Evolutionary conservation across 106 monocot genomes (phyloP).

Genomic region (Acanthochlamys bracteata): DNA sequence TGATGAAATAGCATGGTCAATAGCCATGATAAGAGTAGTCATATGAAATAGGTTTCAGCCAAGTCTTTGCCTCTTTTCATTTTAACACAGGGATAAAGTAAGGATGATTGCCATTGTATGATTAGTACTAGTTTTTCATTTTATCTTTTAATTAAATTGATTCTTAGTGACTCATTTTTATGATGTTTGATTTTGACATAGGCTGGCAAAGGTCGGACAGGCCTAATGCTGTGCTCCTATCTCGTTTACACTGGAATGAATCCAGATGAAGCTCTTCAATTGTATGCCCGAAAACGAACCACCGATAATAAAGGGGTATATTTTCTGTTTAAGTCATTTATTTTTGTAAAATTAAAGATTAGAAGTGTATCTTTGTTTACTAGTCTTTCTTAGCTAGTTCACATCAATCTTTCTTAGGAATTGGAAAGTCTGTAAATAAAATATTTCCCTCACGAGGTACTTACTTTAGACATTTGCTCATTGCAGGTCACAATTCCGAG

Average conservation of each 20-base stretch:
- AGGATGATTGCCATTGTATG: neutral
- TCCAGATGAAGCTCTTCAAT: constrained; percentile 40
- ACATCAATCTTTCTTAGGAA: no score
- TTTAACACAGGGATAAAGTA: neutral
- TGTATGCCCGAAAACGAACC: constrained; percentile 40
- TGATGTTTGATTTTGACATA: neutral
- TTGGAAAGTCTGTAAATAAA: no score
- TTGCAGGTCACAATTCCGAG: constrained; percentile 51
- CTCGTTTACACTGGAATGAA: constrained; percentile 43
- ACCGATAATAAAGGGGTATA: constrained; percentile 44
- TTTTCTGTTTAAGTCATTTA: no score
- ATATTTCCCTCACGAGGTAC: no score
- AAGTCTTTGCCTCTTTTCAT: neutral
- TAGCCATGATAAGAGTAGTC: no score
- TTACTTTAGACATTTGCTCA: no score
- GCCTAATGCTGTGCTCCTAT: constrained; percentile 50
- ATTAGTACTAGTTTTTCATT: no score
- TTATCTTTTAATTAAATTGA: no score
- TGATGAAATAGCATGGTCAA: no score
- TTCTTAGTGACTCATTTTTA: neutral
- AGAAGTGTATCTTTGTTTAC: no score
- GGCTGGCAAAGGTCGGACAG: constrained; percentile 62
- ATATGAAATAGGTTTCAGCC: neutral
- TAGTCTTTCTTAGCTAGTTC: no score
- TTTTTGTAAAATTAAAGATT: no score